phyloP scores from a whole-genome alignment of 179 eudicot species.

The Patellifolia procumbens region DNA sequence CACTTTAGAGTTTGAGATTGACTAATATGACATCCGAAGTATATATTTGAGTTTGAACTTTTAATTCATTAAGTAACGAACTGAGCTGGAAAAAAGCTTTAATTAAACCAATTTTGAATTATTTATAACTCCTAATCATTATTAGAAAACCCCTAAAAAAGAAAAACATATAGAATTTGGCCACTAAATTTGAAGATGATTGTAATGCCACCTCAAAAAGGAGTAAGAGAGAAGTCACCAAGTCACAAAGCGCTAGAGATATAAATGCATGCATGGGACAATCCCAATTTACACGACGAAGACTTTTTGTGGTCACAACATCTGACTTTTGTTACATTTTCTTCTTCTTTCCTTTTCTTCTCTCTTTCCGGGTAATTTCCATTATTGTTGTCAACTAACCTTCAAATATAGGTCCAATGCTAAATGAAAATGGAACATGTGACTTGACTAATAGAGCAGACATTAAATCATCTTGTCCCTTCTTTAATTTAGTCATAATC shows the following conservation, averaged over 20 bases:
- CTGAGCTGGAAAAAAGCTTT: too few relatives aligned
- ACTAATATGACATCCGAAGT: too few relatives aligned
- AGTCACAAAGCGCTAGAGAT: neutral
- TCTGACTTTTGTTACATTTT: conserved; percentile 8
- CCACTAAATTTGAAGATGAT: neutral
- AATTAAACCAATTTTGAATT: too few relatives aligned
- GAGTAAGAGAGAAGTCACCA: neutral
- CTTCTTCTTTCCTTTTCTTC: conserved; percentile 4
- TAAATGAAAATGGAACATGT: neutral
- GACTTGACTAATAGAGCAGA: neutral
- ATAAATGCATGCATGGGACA: conserved; percentile 16
- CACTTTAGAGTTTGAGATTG: too few relatives aligned
- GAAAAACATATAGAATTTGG: neutral
- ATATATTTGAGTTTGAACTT: too few relatives aligned
- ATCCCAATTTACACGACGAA: conserved; percentile 16
- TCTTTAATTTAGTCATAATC: too few relatives aligned
- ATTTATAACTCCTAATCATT: too few relatives aligned
- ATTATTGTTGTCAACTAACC: conserved; percentile 28
- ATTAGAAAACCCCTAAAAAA: too few relatives aligned
- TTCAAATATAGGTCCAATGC: conserved; percentile 22
- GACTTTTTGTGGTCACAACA: conserved; percentile 11
- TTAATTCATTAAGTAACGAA: too few relatives aligned
- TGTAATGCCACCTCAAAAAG: neutral
- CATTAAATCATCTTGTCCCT: neutral
- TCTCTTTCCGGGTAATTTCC: conserved; percentile 15